phyloP scores from a whole-genome alignment of 768 basidiomycete species.

The Mycena metata region DNA sequence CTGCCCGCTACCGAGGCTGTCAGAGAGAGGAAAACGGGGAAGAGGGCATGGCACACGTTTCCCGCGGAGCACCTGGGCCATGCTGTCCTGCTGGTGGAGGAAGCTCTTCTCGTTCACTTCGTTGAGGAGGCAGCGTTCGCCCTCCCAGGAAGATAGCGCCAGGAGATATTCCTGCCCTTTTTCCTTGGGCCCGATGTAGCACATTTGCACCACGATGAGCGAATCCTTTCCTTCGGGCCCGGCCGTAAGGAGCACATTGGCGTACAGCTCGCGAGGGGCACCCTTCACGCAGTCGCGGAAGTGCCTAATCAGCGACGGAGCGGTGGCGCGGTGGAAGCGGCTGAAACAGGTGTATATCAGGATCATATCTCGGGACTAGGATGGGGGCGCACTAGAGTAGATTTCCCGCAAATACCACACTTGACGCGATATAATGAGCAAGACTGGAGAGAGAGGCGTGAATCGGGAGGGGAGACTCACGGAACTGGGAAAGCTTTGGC shows the following conservation, averaged over 20 bases:
- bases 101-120: constrained; percentile 94
- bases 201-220: constrained; percentile 92
- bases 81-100: constrained; percentile 90
- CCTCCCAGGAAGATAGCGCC: constrained; percentile 89
- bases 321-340: constrained; percentile 89
- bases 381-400: constrained; percentile 81
- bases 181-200: constrained; percentile 83
- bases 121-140: constrained; percentile 87
- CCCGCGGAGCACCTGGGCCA: constrained; percentile 90
- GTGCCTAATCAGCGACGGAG: constrained; percentile 90
- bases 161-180: constrained; percentile 84
- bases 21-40: not conserved
- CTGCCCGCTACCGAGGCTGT: constrained; percentile 67
- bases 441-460: not conserved
- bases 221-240: constrained; percentile 89
- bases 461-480: constrained; percentile 13
- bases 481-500: constrained; percentile 91
- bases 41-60: constrained; percentile 63
- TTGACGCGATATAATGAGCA: constrained; percentile 12
- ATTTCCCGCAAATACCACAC: constrained; percentile 91
- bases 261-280: constrained; percentile 89
- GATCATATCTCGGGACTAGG: constrained; percentile 23
- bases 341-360: constrained; percentile 54
- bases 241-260: constrained; percentile 91
- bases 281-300: constrained; percentile 94